Conservation (phyloP, 1,284 basidiomycete genomes). For the Marasmius sp. region DNA sequence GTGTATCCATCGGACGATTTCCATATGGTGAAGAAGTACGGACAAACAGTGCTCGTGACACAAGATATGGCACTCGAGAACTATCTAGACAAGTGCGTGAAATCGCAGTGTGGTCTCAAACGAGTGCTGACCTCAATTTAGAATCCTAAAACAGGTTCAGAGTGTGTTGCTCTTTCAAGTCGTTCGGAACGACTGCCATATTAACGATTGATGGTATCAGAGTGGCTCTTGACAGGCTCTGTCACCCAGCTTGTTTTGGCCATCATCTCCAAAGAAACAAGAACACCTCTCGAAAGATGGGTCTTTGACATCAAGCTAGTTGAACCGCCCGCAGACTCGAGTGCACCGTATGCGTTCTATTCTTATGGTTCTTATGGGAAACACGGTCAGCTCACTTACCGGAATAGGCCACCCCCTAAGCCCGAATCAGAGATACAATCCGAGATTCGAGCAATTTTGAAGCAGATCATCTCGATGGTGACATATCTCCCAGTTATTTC, state of each 20-base stretch:
- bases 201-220: constrained; percentile 37
- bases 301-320: constrained; percentile 94
- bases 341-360: constrained; percentile 45
- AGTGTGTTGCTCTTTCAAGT: constrained; percentile 47
- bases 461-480: constrained; percentile 96
- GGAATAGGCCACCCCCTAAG: constrained; percentile 51
- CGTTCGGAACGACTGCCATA: constrained; percentile 3
- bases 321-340: constrained; percentile 49
- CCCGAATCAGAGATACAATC: constrained; percentile 93
- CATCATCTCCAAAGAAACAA: constrained; percentile 93
- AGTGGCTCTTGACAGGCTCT: constrained; percentile 89
- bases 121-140: constrained; percentile 28
- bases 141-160: constrained; percentile 89
- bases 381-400: constrained; percentile 7
- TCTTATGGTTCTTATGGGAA: constrained; percentile 1
- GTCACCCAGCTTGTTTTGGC: constrained; percentile 93
- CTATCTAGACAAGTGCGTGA: constrained; percentile 80
- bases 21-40: constrained; percentile 99
- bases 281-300: constrained; percentile 94
- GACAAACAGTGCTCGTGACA: constrained; percentile 92
- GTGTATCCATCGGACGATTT: constrained; percentile 99
- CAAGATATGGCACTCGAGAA: constrained; percentile 91
- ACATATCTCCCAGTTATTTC: constrained; percentile 96
- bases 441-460: constrained; percentile 96
- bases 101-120: constrained; percentile 6